A percentile compares a stretch with the other conserved stretches of the same genome.
Evolutionary conservation across 2,329 filamentous ascomycete genomes (phyloP).

Genomic region (Scytalidium lignicola): DNA sequence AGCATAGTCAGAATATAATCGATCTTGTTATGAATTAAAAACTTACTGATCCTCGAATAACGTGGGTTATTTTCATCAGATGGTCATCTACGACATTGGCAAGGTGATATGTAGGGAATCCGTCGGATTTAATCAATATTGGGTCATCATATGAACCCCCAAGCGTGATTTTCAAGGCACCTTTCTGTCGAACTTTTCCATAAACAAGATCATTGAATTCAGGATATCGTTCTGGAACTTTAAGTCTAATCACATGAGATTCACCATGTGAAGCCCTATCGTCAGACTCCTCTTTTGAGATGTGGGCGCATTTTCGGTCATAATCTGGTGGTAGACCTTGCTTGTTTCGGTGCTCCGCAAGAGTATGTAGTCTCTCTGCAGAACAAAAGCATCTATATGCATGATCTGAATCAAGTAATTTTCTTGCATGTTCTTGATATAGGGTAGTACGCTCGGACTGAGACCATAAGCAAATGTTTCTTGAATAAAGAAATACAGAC

Average conservation of each 20-base stretch:
- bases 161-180: constrained; percentile 35
- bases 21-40: background rate
- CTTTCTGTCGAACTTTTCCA: constrained; percentile 54
- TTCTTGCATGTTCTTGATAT: constrained; percentile 66
- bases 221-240: constrained; percentile 55
- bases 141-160: constrained; percentile 64
- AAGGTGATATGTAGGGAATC: constrained; percentile 91
- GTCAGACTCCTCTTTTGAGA: constrained; percentile 63
- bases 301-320: constrained; percentile 66
- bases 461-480: constrained; percentile 7
- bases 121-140: constrained; percentile 86
- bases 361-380: constrained; percentile 60
- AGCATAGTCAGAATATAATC: constrained; percentile 1
- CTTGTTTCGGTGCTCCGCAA: constrained; percentile 58
- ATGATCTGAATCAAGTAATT: constrained; percentile 63
- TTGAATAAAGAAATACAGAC: no score
- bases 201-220: constrained; percentile 76
- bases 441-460: constrained; percentile 73
- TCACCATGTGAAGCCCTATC: constrained; percentile 65
- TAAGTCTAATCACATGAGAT: constrained; percentile 71
- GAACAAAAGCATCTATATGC: constrained; percentile 95
- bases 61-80: constrained; percentile 91
- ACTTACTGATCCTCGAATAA: constrained; percentile 76
- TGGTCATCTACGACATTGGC: constrained; percentile 97
- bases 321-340: constrained; percentile 56